Evolutionary conservation across 768 basidiomycete genomes (phyloP), one percentile per base, ranked within the genome.

Genomic region (Leucosporidium creatinivorum): DNA sequence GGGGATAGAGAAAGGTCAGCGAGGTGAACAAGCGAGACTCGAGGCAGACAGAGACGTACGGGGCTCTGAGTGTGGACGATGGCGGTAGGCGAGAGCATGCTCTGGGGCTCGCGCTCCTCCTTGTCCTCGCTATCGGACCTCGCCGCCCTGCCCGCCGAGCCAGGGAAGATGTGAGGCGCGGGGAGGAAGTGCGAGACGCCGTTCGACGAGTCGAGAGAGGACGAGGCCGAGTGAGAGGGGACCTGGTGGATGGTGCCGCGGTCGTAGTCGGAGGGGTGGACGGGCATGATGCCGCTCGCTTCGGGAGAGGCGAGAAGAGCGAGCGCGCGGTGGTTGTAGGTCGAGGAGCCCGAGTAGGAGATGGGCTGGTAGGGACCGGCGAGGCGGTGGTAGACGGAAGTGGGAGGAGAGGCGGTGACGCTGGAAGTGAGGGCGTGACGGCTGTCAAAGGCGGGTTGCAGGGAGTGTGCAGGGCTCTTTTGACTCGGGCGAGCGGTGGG

Each of bases 311-410:
- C 64, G 55, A 72, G 67, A 44, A 72, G 67, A 4, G 70, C 70
- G 28, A 69, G 64, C 2, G 70, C 70, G 36, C 70, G 70, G 33
- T 63, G 70, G 49, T 61, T 61, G 36, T 58, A 60, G 39, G 48
- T 15, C 23, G 51, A 30, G 25, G 60, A 48, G 15, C 61, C 28
- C n/a, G 33, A 63, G 61, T 56, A 65, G 39, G 62, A 61, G 26
- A 74, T 55, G 21, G 74, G 74, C 63, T 73, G 72, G 68, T 74
- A 74, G 23, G 74, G 74, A 2, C 72, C 69, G 0, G 74, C 72
- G 55, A 74, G 69, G 50, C 72, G 72, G 26, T 70, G 67, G 61
- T 73, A 74, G 28, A 74, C 74, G 23, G 62, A 65, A 1, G 71
- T 74, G 6, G 74, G 74, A 2, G 74, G 74, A 4, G 74, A 74